phyloP scores from a whole-genome alignment of 1,139 yeast genomes.

The Saccharomyces hybrid region DNA sequence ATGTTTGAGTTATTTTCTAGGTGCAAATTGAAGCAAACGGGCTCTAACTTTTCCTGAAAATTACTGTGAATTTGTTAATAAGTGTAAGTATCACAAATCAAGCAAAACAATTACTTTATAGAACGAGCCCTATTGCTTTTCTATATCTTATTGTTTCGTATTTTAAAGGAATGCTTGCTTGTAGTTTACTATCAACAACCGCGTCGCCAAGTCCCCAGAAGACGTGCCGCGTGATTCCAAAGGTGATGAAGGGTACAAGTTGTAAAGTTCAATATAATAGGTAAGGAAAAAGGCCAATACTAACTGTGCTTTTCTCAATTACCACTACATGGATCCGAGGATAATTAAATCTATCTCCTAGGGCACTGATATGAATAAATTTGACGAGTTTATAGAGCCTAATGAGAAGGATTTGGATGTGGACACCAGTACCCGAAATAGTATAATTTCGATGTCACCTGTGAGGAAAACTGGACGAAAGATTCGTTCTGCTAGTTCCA shows the following conservation, averaged over 20 bases:
- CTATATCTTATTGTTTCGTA: neutral
- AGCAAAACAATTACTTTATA: neutral
- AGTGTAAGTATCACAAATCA: neutral
- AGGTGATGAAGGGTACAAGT: neutral
- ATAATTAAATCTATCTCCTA: neutral
- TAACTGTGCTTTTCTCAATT: neutral
- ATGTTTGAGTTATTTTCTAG: neutral
- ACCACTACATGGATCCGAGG: neutral
- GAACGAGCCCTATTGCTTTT: neutral
- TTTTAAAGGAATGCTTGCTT: neutral
- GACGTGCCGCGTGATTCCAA: slow-evolving; percentile 1
- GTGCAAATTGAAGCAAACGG: neutral
- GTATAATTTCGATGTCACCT: slow-evolving; percentile 6
- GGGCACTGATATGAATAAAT: slow-evolving; percentile 14
- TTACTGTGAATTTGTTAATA: neutral
- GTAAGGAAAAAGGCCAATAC: neutral
- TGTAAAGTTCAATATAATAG: neutral
- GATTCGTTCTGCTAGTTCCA: neutral
- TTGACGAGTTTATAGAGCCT: slow-evolving; percentile 24
- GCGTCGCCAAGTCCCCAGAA: neutral
- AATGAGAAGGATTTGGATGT: slow-evolving; percentile 19
- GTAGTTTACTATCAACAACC: neutral
- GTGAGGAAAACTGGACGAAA: neutral
- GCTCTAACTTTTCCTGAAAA: neutral
- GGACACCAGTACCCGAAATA: slow-evolving; percentile 22